Percentiles rank a stretch among this genome's conserved stretches.
These are phyloP conservation scores for Didymella sp. DNA, from an alignment of 2,329 filamentous ascomycete genomes.

Conservation along the genomic window DNA sequence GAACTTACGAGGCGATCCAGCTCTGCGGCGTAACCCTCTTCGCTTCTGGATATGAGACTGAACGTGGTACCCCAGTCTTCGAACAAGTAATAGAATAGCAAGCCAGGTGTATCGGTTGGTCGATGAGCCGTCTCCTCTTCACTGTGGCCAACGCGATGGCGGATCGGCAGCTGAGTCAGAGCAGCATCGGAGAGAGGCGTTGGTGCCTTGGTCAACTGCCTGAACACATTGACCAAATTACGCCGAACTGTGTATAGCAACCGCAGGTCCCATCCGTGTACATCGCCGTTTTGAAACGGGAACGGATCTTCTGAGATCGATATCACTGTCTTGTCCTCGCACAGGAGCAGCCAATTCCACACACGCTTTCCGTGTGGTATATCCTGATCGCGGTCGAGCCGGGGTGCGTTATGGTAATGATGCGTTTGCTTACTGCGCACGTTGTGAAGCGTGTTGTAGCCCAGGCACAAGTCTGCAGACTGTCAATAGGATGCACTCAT, in stretches of 20 bases:
- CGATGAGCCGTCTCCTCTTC: constrained; percentile 56
- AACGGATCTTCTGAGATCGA: constrained; percentile 70
- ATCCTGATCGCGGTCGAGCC: constrained; percentile 43
- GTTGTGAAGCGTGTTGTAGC: constrained; percentile 70
- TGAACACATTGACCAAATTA: constrained; percentile 67
- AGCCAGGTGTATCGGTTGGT: constrained; percentile 62
- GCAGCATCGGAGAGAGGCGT: constrained; percentile 50
- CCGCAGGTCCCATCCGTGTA: constrained; percentile 53
- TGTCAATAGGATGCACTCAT: constrained; percentile 10
- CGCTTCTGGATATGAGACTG: constrained; percentile 59
- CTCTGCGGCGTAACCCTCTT: constrained; percentile 57
- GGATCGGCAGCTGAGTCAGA: constrained; percentile 54
- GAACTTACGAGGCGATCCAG: constrained; percentile 58
- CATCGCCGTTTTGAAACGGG: constrained; percentile 47
- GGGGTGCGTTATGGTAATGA: constrained; percentile 33
- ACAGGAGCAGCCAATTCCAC: constrained; percentile 76
- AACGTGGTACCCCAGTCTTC: constrained; percentile 70
- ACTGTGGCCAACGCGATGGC: constrained; percentile 54
- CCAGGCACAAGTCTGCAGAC: constrained; percentile 68
- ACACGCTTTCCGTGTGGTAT: constrained; percentile 61
- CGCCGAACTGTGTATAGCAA: constrained; percentile 61
- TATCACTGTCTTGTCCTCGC: constrained; percentile 74
- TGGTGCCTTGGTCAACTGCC: constrained; percentile 65
- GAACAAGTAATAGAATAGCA: constrained; percentile 71
- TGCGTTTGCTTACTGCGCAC: constrained; percentile 36